Conservation (phyloP, 257 asterid genomes). For the Solanum arcanum region DNA sequence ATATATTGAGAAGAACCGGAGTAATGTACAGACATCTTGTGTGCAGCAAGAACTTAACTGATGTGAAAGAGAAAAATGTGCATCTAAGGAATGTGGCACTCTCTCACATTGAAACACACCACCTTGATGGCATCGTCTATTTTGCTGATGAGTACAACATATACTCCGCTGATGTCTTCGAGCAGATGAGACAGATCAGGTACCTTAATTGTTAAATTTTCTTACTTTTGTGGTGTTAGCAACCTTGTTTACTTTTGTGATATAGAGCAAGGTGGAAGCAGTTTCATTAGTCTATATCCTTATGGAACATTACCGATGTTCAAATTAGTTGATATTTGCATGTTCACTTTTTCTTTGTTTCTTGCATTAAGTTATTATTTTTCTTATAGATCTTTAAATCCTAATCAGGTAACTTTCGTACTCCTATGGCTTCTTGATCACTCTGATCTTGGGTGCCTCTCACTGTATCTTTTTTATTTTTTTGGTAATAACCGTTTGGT, state of each 20-base stretch:
- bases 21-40: conserved; percentile 63
- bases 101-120: conserved; percentile 63
- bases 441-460: not conserved
- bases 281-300: not conserved
- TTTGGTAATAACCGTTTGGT: not conserved
- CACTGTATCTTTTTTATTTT: not conserved
- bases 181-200: conserved; percentile 74
- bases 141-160: conserved; percentile 61
- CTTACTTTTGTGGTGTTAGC: not conserved
- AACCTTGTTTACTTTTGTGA: not conserved
- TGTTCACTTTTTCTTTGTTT: not conserved
- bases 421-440: not conserved
- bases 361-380: not conserved
- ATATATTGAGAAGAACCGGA: conserved; percentile 55
- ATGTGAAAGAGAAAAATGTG: conserved; percentile 20
- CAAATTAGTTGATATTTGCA: not conserved
- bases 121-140: conserved; percentile 62
- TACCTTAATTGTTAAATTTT: conserved; percentile 10
- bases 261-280: not conserved
- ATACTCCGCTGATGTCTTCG: conserved; percentile 40
- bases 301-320: not conserved
- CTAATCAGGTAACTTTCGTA: not conserved
- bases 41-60: conserved; percentile 34
- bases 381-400: not conserved
- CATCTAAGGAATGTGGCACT: conserved; percentile 53